Conservation (phyloP, 495 filamentous ascomycete genomes). For the Aspergillus funiculosus region DNA sequence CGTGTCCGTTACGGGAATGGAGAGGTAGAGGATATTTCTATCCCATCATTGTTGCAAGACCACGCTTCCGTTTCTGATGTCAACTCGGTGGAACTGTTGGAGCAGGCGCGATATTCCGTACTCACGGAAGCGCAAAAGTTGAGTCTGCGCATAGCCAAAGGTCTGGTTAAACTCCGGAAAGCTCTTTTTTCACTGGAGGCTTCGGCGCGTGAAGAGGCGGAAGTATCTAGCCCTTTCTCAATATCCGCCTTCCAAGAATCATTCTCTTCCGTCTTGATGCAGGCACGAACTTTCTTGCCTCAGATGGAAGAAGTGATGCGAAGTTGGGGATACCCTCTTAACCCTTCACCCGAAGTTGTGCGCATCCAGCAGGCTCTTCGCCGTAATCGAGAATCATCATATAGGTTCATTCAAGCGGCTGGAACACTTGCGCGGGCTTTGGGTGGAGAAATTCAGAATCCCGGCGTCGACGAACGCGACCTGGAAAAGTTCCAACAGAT, state of each 20-base stretch:
- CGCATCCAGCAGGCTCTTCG: slow-evolving; percentile 52
- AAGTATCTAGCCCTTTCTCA: slow-evolving; percentile 19
- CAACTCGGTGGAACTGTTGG: slow-evolving; percentile 22
- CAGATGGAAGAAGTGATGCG: slow-evolving; percentile 52
- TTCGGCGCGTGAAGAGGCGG: slow-evolving; percentile 25
- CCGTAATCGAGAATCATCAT: slow-evolving; percentile 50
- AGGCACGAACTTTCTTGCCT: slow-evolving; percentile 45
- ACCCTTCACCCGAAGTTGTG: slow-evolving; percentile 49
- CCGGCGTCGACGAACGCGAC: slow-evolving; percentile 22
- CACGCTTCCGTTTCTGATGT: slow-evolving; percentile 20
- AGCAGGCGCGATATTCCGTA: slow-evolving; percentile 38
- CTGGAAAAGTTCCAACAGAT: slow-evolving; percentile 42
- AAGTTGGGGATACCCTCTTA: slow-evolving; percentile 55
- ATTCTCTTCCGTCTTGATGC: slow-evolving; percentile 45
- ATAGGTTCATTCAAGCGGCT: slow-evolving; percentile 63
- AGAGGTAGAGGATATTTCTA: slow-evolving; percentile 50
- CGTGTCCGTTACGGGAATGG: slow-evolving; percentile 59
- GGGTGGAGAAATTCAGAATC: slow-evolving; percentile 41
- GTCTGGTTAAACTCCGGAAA: slow-evolving; percentile 52
- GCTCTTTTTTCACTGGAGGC: slow-evolving; percentile 49
- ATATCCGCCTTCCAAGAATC: slow-evolving; percentile 30
- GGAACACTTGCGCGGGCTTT: slow-evolving; percentile 54
- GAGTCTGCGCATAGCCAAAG: slow-evolving; percentile 51
- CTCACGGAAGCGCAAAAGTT: slow-evolving; percentile 47
- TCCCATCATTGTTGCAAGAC: slow-evolving; percentile 32